These are phyloP conservation scores for Oxytropis ochrocephala DNA, from an alignment of 306 rosid species.

Conservation along the genomic window DNA sequence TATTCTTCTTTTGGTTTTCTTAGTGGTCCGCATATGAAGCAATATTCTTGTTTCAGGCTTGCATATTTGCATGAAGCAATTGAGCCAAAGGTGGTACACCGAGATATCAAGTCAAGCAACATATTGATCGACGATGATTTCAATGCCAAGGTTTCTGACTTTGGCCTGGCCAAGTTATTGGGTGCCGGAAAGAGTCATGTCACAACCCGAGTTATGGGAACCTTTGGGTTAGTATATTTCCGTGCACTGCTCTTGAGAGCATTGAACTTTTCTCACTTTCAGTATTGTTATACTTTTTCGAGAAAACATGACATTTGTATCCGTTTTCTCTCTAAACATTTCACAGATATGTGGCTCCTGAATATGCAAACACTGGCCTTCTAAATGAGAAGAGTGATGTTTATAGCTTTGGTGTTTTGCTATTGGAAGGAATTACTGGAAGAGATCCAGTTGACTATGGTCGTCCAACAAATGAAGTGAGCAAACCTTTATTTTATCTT, in stretches of 20 bases:
- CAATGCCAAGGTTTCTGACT: constrained; percentile 94
- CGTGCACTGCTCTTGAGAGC: background rate
- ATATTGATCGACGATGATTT: constrained; percentile 82
- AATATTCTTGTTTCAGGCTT: constrained; percentile 48
- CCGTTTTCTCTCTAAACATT: constrained; percentile 5
- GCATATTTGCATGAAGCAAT: constrained; percentile 93
- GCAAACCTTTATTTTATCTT: constrained; percentile 9
- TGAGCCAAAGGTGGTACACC: constrained; percentile 91
- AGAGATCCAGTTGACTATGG: constrained; percentile 90
- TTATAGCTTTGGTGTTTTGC: constrained; percentile 86
- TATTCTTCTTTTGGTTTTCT: constrained; percentile 7
- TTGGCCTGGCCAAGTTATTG: constrained; percentile 89
- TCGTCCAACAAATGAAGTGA: constrained; percentile 75
- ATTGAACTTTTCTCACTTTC: background rate
- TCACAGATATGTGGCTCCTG: constrained; percentile 84
- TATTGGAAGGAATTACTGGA: constrained; percentile 82
- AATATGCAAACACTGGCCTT: constrained; percentile 89
- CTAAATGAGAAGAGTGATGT: constrained; percentile 90
- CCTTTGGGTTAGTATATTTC: constrained; percentile 68
- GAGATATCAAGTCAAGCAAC: constrained; percentile 91
- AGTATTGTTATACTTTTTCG: background rate
- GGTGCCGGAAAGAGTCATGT: constrained; percentile 92
- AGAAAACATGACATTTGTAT: background rate
- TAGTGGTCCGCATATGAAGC: constrained; percentile 18
- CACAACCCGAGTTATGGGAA: constrained; percentile 95